Percentiles rank a stretch among this genome's conserved stretches.
phyloP scores from a whole-genome alignment of 2,329 filamentous ascomycete genomes.

The Paramyrothecium sp. region DNA sequence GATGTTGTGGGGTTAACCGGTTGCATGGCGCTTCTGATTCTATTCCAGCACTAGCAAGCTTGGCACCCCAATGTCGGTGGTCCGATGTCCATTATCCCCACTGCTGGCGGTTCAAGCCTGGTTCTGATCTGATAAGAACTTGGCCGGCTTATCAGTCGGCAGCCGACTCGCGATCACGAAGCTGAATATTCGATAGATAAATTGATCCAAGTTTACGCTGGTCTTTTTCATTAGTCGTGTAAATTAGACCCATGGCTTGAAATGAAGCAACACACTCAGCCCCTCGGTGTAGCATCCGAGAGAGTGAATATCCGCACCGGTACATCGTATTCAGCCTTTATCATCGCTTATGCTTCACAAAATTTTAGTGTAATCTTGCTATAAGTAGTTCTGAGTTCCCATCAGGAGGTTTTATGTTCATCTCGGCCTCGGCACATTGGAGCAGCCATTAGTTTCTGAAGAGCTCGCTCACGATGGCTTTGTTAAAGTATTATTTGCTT shows the following conservation, averaged over 20 bases:
- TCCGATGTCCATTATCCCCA: background rate
- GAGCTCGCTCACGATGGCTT: background rate
- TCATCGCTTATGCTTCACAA: background rate
- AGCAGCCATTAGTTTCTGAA: background rate
- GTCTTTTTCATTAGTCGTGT: background rate
- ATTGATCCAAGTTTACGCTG: background rate
- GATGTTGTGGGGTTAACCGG: background rate
- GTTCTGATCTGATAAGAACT: background rate
- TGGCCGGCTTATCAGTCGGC: background rate
- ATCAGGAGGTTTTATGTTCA: background rate
- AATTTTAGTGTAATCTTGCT: background rate
- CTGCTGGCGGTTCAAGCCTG: background rate
- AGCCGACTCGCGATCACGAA: background rate
- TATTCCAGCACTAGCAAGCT: background rate
- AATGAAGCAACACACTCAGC: background rate
- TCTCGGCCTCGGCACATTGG: background rate
- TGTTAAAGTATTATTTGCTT: background rate
- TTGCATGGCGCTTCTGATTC: background rate
- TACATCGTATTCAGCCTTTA: background rate
- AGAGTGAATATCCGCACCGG: background rate
- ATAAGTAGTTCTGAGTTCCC: background rate
- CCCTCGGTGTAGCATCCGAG: background rate
- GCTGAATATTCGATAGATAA: background rate
- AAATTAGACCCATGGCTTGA: background rate
- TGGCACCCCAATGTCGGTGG: background rate